A percentile compares a stretch with the other conserved stretches of the same genome.
phyloP scores from a whole-genome alignment of 768 basidiomycete genomes.

The Auricularia auricula-judae region DNA sequence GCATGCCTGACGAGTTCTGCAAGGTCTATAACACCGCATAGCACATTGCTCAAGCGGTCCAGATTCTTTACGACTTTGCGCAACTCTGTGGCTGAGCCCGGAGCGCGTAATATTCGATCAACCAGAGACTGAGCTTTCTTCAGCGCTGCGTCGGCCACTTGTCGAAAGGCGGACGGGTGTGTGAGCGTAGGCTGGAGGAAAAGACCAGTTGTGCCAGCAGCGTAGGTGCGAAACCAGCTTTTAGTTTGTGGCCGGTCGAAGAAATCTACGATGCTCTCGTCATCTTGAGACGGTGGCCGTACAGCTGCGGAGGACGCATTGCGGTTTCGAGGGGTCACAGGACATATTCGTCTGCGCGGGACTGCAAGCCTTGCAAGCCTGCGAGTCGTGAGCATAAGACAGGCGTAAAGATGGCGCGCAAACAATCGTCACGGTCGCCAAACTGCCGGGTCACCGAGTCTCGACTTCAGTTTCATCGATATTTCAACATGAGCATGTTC shows the following conservation, averaged over 20 bases:
- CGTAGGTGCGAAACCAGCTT: slow-evolving; percentile 19
- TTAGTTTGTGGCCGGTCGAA: slow-evolving; percentile 54
- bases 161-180: slow-evolving; percentile 54
- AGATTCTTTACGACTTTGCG: slow-evolving; percentile 88
- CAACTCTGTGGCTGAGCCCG: slow-evolving; percentile 63
- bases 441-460: too few species aligned
- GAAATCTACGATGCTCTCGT: slow-evolving; percentile 51
- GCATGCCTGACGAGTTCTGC: slow-evolving; percentile 89
- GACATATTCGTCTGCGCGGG: too few species aligned
- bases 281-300: slow-evolving; percentile 53
- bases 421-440: too few species aligned
- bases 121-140: slow-evolving; percentile 74
- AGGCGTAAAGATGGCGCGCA: too few species aligned
- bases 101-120: slow-evolving; percentile 65
- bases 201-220: slow-evolving; percentile 58
- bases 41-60: slow-evolving; percentile 89
- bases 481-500: too few species aligned
- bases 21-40: slow-evolving; percentile 94
- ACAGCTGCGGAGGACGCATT: too few species aligned
- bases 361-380: too few species aligned
- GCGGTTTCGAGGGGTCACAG: too few species aligned
- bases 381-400: too few species aligned
- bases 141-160: slow-evolving; percentile 70
- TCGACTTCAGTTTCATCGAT: too few species aligned
- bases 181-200: slow-evolving; percentile 72